These are phyloP conservation scores for Arxiozyma heterogenica DNA, from an alignment of 1,139 yeast species.

Conservation along the genomic window DNA sequence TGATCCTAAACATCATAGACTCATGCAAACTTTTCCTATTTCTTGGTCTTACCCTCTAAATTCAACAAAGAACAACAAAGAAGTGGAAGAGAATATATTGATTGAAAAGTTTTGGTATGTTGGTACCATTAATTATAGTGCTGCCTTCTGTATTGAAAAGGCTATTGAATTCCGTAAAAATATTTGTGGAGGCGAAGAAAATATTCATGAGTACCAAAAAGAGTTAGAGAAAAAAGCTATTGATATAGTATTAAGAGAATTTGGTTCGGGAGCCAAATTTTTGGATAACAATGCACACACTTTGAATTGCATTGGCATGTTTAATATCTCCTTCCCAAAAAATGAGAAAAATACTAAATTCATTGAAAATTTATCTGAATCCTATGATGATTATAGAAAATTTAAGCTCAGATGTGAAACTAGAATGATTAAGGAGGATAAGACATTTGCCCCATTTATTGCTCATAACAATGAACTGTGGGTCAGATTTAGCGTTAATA, in stretches of 20 bases:
- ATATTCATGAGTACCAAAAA: conserved; percentile 41
- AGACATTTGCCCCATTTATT: conserved; percentile 41
- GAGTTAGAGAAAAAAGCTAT: conserved; percentile 40
- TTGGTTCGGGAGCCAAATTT: conserved; percentile 13
- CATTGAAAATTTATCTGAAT: conserved; percentile 8
- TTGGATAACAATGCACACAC: conserved; percentile 15
- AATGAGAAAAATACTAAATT: conserved; percentile 8
- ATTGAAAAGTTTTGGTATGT: conserved; percentile 30
- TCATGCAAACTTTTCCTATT: conserved; percentile 52
- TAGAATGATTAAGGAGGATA: conserved; percentile 26
- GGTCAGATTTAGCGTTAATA: conserved; percentile 51
- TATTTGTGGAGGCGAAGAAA: conserved; percentile 55
- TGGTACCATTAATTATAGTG: conserved; percentile 34
- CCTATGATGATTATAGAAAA: conserved; percentile 7
- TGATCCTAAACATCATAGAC: conserved; percentile 40
- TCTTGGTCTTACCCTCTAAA: conserved; percentile 29
- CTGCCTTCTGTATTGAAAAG: conserved; percentile 30
- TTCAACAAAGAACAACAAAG: conserved; percentile 4
- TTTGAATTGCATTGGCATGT: conserved; percentile 16
- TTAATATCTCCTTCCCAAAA: conserved; percentile 15
- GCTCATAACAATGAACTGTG: conserved; percentile 38
- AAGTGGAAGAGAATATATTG: conserved; percentile 9
- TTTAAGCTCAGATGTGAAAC: conserved; percentile 14
- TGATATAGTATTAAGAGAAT: conserved; percentile 32
- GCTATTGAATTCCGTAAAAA: conserved; percentile 47